Percentiles rank a stretch among this genome's conserved stretches.
phyloP scores from a whole-genome alignment of 192 early-diverging fungal genomes.

The Paraglomus occultum region DNA sequence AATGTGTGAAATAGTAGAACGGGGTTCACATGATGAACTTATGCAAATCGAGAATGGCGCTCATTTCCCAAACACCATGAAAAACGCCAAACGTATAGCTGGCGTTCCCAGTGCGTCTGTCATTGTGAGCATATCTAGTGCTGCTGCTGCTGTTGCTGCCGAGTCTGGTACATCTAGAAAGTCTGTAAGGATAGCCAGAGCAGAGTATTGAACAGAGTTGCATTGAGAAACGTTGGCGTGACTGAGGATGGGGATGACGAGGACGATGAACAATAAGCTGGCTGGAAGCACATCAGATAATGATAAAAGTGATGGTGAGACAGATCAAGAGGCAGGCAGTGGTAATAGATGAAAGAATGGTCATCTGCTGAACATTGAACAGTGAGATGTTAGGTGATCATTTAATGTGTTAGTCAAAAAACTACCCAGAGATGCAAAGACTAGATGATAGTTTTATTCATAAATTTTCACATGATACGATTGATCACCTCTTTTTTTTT shows the following conservation, averaged over 20 bases:
- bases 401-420: no score
- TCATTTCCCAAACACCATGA: slow-evolving; percentile 48
- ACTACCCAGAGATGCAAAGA: no score
- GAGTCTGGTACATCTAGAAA: neutral
- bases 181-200: neutral
- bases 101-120: neutral
- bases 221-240: neutral
- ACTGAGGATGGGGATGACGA: slow-evolving; percentile 5
- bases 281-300: neutral
- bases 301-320: slow-evolving; percentile 19
- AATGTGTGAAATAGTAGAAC: slow-evolving; percentile 71
- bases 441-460: no score
- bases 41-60: slow-evolving; percentile 47
- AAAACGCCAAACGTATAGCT: slow-evolving; percentile 13
- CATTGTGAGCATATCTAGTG: no score
- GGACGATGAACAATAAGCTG: slow-evolving; percentile 12
- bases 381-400: no score
- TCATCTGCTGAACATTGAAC: no score
- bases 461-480: no score
- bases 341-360: no score
- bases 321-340: no score
- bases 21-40: slow-evolving; percentile 66
- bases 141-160: neutral
- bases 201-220: neutral
- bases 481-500: no score